Evolutionary conservation across 257 asterid species (phyloP), one percentile per base, ranked within the genome.

Genomic region (Solanum peruvianum): DNA sequence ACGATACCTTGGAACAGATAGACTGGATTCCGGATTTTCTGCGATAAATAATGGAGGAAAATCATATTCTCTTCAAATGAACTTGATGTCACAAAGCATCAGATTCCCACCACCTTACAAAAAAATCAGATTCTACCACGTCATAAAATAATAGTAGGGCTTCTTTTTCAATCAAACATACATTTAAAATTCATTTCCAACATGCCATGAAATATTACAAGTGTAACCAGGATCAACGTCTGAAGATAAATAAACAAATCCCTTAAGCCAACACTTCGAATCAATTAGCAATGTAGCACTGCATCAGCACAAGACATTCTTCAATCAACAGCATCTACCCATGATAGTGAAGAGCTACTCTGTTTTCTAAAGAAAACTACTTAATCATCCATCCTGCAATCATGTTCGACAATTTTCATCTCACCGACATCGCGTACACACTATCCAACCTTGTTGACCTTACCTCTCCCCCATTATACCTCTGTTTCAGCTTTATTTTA

Each of bases 1-100:
- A 96, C 99, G 84, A 97, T 97, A 83, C 99, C 99, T 93, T 97
- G 99, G 93, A 97, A 97, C 76, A 97, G 95, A 91, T 97, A 97
- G 64, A 97, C 99, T 18, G 99, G 99, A 91, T 97, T 97, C 70
- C 93, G 95, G 90, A 97, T 93, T 14, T 86, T 89, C 99, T 97
- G 96, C 90, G 88, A 88, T 73, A 75, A 80, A 62, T 82, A 81
- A 81, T 81, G 85, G 44, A 49, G 85, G 29, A 29, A 25, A 49
- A 69, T 49, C 85, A 81, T 18, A 49, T 49, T 81, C 69, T 45
- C 84, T 60, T 78, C 41, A 78, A 78, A 78, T 45, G 66, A 78
- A 27, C 27, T 25, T 27, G 69, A 12, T 81, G 42, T 81, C 85
- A 81, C 58, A 49, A 78, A 81, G 66, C 85, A 81, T 81, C 85